Evolutionary conservation across 2,329 filamentous ascomycete species (phyloP).

Genomic region (Claviceps sp.): DNA sequence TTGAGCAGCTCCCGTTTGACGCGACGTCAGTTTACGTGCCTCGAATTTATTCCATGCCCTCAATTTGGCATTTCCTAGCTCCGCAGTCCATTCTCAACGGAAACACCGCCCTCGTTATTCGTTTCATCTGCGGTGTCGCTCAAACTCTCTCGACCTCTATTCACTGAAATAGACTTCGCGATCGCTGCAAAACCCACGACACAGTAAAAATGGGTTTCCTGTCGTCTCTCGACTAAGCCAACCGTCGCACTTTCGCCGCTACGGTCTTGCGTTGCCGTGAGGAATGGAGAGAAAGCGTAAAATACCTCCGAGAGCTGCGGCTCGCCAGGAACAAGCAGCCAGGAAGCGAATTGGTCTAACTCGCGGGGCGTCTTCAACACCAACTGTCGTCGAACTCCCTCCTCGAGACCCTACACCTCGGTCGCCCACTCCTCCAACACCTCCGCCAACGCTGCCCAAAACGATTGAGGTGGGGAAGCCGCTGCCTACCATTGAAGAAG

Average conservation of each 20-base stretch:
- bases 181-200: constrained; percentile 12
- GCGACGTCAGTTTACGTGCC: neutral
- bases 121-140: neutral
- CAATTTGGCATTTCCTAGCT: neutral
- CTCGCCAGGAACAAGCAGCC: constrained; percentile 43
- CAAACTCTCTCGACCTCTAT: neutral
- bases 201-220: constrained; percentile 17
- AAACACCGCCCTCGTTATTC: neutral
- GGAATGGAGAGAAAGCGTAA: constrained; percentile 54
- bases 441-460: constrained; percentile 40
- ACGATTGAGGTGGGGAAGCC: constrained; percentile 52
- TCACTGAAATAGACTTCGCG: neutral
- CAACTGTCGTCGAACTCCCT: constrained; percentile 22
- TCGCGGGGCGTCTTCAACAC: constrained; percentile 37
- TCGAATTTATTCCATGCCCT: neutral
- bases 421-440: constrained; percentile 17
- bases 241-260: neutral
- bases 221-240: constrained; percentile 5
- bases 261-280: neutral
- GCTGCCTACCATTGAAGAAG: constrained; percentile 54
- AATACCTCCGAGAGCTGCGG: constrained; percentile 47
- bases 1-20: neutral
- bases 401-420: constrained; percentile 19
- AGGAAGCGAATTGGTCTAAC: constrained; percentile 48
- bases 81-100: neutral